phyloP scores from a whole-genome alignment of 352 stramenopile species.

The Phytopythium oedochilum region DNA sequence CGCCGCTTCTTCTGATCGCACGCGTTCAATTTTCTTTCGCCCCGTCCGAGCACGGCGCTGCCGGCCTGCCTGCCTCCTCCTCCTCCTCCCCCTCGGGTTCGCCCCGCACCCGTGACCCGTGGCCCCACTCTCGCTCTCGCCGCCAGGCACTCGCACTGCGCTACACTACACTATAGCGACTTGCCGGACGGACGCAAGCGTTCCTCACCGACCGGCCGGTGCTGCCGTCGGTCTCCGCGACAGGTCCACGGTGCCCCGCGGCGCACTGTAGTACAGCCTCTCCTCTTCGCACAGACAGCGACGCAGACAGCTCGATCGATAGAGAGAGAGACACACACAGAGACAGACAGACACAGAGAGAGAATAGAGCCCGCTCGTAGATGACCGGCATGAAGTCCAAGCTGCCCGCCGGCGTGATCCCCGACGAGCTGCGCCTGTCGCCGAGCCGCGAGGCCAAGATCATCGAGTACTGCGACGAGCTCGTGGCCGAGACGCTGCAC shows the following conservation, averaged over 20 bases:
- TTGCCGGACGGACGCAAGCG: no score
- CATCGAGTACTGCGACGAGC: conserved; percentile 21
- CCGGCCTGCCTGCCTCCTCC: not conserved
- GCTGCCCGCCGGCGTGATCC: conserved; percentile 19
- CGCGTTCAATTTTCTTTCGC: not conserved
- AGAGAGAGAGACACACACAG: not conserved
- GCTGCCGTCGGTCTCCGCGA: no score
- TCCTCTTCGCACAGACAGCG: no score
- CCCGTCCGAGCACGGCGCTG: not conserved
- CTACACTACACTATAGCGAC: no score
- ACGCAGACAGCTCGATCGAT: no score
- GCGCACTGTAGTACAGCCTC: no score
- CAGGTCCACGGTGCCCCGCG: no score
- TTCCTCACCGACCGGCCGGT: no score
- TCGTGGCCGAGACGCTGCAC: conserved; percentile 23
- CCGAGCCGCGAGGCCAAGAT: conserved; percentile 16
- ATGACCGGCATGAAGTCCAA: conserved; percentile 12
- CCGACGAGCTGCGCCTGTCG: conserved; percentile 13
- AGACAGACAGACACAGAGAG: not conserved
- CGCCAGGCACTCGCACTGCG: no score
- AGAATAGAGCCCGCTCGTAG: not conserved
- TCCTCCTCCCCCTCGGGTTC: not conserved
- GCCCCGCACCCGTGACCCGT: no score
- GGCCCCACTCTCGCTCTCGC: no score
- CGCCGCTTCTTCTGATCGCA: not conserved